Conservation (phyloP, 139 green algal genomes). For the Diplosphaera chodatii region DNA sequence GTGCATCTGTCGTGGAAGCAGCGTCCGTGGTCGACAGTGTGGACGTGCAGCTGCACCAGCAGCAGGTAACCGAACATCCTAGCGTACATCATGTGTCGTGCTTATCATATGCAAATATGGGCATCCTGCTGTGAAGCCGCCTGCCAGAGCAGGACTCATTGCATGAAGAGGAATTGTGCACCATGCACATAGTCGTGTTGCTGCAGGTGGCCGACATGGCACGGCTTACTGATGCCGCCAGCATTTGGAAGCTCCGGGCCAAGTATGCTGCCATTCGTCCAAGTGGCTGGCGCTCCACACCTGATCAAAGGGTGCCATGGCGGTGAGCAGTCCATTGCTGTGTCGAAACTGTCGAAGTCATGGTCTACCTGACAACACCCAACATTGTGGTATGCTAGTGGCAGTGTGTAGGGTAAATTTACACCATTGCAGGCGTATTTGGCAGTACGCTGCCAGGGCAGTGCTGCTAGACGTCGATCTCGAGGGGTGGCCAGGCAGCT, state of each 20-base stretch:
- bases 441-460: conserved; percentile 41
- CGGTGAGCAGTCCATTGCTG: too few species aligned
- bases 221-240: conserved; percentile 7
- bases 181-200: not conserved
- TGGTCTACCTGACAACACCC: too few species aligned
- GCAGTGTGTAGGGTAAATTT: not conserved
- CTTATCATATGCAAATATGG: too few species aligned
- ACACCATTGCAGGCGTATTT: conserved; percentile 15
- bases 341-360: too few species aligned
- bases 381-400: too few species aligned
- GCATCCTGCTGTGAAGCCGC: too few species aligned
- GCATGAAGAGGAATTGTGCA: too few species aligned
- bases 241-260: conserved; percentile 10
- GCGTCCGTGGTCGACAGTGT: not conserved
- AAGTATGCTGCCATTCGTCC: conserved; percentile 30
- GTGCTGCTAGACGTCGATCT: conserved; percentile 24
- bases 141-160: too few species aligned
- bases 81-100: too few species aligned
- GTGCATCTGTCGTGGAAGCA: conserved; percentile 1
- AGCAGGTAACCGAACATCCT: not conserved
- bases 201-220: conserved; percentile 14
- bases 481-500: not conserved
- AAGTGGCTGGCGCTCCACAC: not conserved
- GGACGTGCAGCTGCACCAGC: conserved; percentile 6
- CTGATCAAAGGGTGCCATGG: conserved; percentile 3